Percentiles rank a stretch among this genome's conserved stretches.
Evolutionary conservation across 345 rosid genomes (phyloP).

Genomic region (Odontarrhena argentea): DNA sequence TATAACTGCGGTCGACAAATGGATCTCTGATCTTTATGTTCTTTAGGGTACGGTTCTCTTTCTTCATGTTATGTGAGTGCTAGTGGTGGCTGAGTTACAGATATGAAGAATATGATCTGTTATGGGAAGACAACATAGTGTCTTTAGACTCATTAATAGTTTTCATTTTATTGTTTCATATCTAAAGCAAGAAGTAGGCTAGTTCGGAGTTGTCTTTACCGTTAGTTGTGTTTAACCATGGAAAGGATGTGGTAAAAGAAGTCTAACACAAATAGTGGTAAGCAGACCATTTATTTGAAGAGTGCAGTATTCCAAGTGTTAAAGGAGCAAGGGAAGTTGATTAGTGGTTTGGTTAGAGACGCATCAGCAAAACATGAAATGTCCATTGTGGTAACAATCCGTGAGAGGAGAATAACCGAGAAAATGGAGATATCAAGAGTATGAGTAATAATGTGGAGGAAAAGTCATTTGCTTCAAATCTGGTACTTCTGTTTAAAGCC

Average conservation of each 20-base stretch:
- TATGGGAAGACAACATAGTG: not conserved
- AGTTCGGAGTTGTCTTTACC: constrained; percentile 33
- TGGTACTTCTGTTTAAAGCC: not conserved
- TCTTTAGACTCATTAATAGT: not conserved
- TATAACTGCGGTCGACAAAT: not conserved
- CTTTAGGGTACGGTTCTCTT: too few relatives aligned
- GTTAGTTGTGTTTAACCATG: constrained; percentile 62
- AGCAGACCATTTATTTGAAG: too few relatives aligned
- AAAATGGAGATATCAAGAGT: constrained; percentile 49
- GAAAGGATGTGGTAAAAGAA: too few relatives aligned
- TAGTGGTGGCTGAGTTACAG: not conserved
- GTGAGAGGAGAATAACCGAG: constrained; percentile 44
- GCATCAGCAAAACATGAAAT: too few relatives aligned
- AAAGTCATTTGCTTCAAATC: not conserved
- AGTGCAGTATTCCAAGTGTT: too few relatives aligned
- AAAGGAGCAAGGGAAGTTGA: too few relatives aligned
- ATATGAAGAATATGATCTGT: not conserved
- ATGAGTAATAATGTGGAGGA: constrained; percentile 41
- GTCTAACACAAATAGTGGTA: too few relatives aligned
- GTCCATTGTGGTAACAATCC: not conserved
- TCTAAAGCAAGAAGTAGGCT: not conserved
- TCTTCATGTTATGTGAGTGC: too few relatives aligned
- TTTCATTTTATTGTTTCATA: not conserved
- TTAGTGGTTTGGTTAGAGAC: too few relatives aligned
- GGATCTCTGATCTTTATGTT: too few relatives aligned